Percentiles rank a stretch among this genome's conserved stretches.
phyloP scores from a whole-genome alignment of 306 rosid genomes.

The Cajanus cajan region DNA sequence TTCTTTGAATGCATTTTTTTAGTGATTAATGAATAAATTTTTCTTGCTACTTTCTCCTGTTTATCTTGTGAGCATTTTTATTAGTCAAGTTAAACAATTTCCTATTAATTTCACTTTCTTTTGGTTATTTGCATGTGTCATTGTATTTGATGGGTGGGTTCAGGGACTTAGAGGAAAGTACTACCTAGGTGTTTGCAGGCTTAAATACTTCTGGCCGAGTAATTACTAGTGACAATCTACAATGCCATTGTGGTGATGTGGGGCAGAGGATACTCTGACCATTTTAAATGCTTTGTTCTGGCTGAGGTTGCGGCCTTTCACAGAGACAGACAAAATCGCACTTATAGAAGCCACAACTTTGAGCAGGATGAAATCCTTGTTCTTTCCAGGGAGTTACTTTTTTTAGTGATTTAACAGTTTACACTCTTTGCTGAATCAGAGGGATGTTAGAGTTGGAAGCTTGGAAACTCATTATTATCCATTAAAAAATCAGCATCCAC shows the following conservation, averaged over 20 bases:
- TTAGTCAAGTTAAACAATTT: not conserved
- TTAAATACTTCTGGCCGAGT: not conserved
- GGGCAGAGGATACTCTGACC: not conserved
- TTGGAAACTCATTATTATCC: not conserved
- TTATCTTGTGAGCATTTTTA: not conserved
- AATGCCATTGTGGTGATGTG: not conserved
- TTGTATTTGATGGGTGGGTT: not conserved
- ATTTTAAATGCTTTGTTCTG: not conserved
- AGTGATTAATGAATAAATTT: not conserved
- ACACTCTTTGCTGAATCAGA: not conserved
- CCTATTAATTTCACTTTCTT: not conserved
- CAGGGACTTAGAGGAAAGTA: not conserved
- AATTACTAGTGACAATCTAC: not conserved
- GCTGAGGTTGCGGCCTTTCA: not conserved
- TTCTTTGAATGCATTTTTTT: not conserved
- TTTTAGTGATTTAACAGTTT: not conserved
- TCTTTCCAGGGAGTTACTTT: too few relatives aligned
- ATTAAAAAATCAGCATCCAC: not conserved
- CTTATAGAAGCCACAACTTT: not conserved
- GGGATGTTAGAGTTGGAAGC: not conserved
- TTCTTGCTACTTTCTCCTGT: not conserved
- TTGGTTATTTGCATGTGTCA: not conserved
- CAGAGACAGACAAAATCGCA: not conserved
- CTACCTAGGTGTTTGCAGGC: not conserved
- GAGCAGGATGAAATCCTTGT: not conserved